Evolutionary conservation across 179 eudicot genomes (phyloP), one percentile per base, ranked within the genome.

Genomic region (Amaranthus tricolor): DNA sequence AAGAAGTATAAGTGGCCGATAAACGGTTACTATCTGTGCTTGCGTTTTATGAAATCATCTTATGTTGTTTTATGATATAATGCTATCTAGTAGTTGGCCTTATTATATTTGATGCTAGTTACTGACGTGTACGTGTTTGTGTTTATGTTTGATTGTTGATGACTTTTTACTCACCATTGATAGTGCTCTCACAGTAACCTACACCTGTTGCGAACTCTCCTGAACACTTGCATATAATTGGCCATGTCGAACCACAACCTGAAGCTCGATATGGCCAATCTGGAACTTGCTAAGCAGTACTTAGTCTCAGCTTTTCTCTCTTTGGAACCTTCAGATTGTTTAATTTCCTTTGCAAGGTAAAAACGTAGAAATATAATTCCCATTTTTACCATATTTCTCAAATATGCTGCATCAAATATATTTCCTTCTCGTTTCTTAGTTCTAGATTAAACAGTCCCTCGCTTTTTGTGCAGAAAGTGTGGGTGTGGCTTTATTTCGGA

Each of bases 241-340:
- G n/a, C 13, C 51, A 31, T 17, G 52, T n/a, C 31, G 60, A 43
- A 48, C 15, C 44, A 50, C 43, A 9, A n/a, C 20, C 24, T 31
- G 61, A 68, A 20, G 11, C 17, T 47, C 8, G 48, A 55, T 21
- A 74, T 80, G 85, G 81, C 70, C 31, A 76, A 82, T 16, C 71
- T 71, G 40, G 76, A 73, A 21, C 79, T 85, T 20, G 69, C 82
- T 1, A 71, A 68, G 54, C 84, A 78, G 58, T 80, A 84, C 61
- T 73, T 93, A 80, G 9, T 89, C 60, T 85, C 87, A 50, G 95
- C 99, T 16, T 90, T 95, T 64, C 89, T 84, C 12, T 91, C 99
- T 51, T 87, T 90, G 96, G 99, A 95, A 79, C 90, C 97, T 21
- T 77, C 93, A 56, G 78, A 78, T 55, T 79, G 62, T 79, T 77